A percentile compares a stretch with the other conserved stretches of the same genome.
These are phyloP conservation scores for Colletotrichum zoysiae DNA, from an alignment of 2,329 filamentous ascomycete species.

Conservation along the genomic window DNA sequence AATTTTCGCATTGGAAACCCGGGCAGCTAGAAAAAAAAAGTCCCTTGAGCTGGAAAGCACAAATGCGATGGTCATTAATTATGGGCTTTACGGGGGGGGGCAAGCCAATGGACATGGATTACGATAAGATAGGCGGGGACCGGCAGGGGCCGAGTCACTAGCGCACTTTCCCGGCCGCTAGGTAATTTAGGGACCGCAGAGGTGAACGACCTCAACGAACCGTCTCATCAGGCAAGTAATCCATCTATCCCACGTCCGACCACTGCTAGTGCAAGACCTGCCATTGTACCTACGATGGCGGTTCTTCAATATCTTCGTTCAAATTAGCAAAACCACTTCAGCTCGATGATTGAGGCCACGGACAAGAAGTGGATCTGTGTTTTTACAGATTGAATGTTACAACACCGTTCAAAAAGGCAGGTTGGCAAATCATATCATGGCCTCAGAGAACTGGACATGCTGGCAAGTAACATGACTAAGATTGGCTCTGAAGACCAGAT, in stretches of 20 bases:
- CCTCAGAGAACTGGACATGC: conserved; percentile 54
- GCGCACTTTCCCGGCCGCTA: not conserved
- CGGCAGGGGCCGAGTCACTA: not conserved
- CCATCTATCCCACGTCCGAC: not conserved
- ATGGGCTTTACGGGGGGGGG: conserved; percentile 7
- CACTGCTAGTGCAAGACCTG: too few species aligned
- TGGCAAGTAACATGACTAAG: conserved; percentile 54
- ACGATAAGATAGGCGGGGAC: not conserved
- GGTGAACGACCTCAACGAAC: not conserved
- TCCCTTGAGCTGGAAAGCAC: conserved; percentile 3
- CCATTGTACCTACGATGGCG: too few species aligned
- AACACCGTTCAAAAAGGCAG: conserved; percentile 44
- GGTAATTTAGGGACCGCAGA: not conserved
- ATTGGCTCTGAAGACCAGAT: conserved; percentile 53
- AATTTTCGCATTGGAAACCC: conserved; percentile 9
- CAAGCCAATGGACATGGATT: not conserved
- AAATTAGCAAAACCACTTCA: conserved; percentile 56
- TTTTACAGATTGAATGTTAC: not conserved
- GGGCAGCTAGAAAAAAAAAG: not conserved
- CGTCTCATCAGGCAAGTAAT: not conserved
- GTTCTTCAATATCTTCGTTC: conserved; percentile 53
- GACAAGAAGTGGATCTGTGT: conserved; percentile 2
- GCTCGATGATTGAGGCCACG: conserved; percentile 49
- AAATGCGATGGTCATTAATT: conserved; percentile 3
- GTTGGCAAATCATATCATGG: conserved; percentile 16